Percentiles rank a stretch among this genome's conserved stretches.
phyloP scores from a whole-genome alignment of 2,329 filamentous ascomycete species.

The Colletotrichum acutatum region DNA sequence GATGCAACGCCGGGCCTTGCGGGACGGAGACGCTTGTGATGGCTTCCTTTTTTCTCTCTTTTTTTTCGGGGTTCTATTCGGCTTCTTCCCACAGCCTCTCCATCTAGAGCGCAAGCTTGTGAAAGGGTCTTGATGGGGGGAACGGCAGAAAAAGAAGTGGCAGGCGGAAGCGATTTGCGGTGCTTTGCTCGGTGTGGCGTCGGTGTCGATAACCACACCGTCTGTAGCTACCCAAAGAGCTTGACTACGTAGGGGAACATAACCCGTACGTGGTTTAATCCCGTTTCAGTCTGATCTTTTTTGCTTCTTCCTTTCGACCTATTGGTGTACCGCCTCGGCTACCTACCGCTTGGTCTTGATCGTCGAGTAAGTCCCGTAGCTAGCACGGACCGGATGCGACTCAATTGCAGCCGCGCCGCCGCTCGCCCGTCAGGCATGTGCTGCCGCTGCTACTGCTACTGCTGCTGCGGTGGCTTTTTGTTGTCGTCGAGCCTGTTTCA shows the following conservation, averaged over 20 bases:
- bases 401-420: constrained; percentile 20
- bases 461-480: constrained; percentile 15
- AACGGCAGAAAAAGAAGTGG: not conserved
- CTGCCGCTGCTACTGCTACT: not conserved
- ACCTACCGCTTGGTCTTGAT: not conserved
- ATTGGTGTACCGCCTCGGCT: not conserved
- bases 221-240: not conserved
- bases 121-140: not conserved
- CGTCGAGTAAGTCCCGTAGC: constrained; percentile 27
- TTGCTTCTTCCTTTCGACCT: not conserved
- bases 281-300: constrained; percentile 31
- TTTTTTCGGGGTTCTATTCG: not conserved
- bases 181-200: constrained; percentile 22
- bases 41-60: not conserved
- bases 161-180: not conserved
- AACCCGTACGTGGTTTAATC: not conserved
- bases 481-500: constrained; percentile 15
- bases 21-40: constrained; percentile 2
- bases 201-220: constrained; percentile 13
- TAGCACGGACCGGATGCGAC: constrained; percentile 30
- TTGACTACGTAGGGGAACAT: not conserved
- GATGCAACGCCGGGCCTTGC: constrained; percentile 1
- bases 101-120: not conserved
- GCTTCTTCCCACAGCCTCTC: not conserved
- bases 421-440: constrained; percentile 8